Conservation (phyloP, 345 rosid species). For the Hirschfeldia incana region DNA sequence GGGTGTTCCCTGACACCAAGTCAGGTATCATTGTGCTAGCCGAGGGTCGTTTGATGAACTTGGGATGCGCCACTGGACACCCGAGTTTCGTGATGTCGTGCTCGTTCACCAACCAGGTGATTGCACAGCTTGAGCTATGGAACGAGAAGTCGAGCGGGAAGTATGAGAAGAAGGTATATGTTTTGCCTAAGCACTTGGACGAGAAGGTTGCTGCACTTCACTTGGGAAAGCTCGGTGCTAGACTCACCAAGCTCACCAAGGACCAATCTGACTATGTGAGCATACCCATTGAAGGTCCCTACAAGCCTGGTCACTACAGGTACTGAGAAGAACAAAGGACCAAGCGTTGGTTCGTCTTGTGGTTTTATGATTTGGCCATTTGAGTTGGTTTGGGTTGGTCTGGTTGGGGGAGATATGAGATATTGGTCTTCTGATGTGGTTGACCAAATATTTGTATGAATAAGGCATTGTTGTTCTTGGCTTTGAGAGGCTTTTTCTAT, state of each 20-base stretch:
- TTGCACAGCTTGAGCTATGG: slow-evolving; percentile 69
- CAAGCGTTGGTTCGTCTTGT: slow-evolving; percentile 7
- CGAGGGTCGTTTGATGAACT: slow-evolving; percentile 68
- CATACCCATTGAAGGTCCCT: slow-evolving; percentile 66
- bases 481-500: neutral
- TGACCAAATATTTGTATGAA: slow-evolving; percentile 35
- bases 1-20: slow-evolving; percentile 42
- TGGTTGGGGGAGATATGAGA: slow-evolving; percentile 22
- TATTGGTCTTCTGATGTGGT: slow-evolving; percentile 31
- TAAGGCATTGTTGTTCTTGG: slow-evolving; percentile 24
- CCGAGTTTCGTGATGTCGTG: slow-evolving; percentile 79
- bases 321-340: slow-evolving; percentile 34
- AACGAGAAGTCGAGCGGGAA: slow-evolving; percentile 49
- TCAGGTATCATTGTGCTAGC: slow-evolving; percentile 62
- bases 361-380: slow-evolving; percentile 15
- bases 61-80: slow-evolving; percentile 80
- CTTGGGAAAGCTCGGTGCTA: slow-evolving; percentile 70
- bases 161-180: slow-evolving; percentile 44
- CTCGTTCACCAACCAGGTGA: slow-evolving; percentile 80
- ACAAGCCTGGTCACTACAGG: slow-evolving; percentile 70
- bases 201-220: slow-evolving; percentile 77
- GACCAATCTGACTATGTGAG: slow-evolving; percentile 70
- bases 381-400: slow-evolving; percentile 26
- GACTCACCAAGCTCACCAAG: slow-evolving; percentile 62
- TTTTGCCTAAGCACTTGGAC: slow-evolving; percentile 69